Percentiles rank a stretch among this genome's conserved stretches.
Conservation (phyloP, 2,329 filamentous ascomycete species). For the Cercospora beticola region DNA sequence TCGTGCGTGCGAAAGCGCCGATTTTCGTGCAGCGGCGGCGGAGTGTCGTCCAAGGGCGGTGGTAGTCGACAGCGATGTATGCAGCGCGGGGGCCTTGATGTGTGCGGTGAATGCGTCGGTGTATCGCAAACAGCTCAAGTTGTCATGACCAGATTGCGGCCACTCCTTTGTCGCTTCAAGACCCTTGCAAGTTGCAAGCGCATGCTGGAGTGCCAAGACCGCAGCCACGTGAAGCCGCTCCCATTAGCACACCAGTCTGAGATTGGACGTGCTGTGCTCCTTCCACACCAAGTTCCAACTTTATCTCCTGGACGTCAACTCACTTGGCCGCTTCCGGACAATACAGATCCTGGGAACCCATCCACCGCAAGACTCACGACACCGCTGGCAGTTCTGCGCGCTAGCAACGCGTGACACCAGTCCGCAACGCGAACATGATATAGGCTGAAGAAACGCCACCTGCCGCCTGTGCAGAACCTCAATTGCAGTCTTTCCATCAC, state of each 20-base stretch:
- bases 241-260: background rate
- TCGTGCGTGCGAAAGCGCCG: slow-evolving; percentile 5
- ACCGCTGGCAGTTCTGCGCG: background rate
- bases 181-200: background rate
- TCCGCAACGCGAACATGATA: slow-evolving; percentile 1
- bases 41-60: background rate
- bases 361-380: background rate
- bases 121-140: slow-evolving; percentile 4
- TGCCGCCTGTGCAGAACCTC: slow-evolving; percentile 1
- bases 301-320: slow-evolving; percentile 1
- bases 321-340: slow-evolving; percentile 1
- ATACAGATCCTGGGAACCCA: background rate
- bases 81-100: background rate
- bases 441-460: background rate
- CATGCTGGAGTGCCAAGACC: background rate
- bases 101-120: slow-evolving; percentile 11
- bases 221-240: slow-evolving; percentile 3
- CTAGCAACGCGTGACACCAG: background rate
- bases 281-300: background rate
- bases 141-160: slow-evolving; percentile 3
- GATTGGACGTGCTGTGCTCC: background rate
- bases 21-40: background rate
- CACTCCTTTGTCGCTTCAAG: background rate
- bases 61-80: background rate
- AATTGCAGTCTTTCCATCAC: background rate